Percentiles rank a stretch among this genome's conserved stretches.
Evolutionary conservation across 1,284 basidiomycete species (phyloP).

Genomic region (Sparassis latifolia): DNA sequence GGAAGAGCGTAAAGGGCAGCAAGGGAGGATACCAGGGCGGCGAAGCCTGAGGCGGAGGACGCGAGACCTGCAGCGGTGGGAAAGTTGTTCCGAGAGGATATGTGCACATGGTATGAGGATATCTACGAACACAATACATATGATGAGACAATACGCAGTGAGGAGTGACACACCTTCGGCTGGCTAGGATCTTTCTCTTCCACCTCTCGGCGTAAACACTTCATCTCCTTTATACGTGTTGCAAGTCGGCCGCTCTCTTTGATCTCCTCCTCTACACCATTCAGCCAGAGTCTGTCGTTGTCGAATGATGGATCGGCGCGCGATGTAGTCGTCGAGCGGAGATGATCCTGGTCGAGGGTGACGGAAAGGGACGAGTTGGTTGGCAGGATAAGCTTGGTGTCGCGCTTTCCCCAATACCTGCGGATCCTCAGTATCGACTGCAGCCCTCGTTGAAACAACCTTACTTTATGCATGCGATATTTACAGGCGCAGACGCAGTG

Average conservation of each 20-base stretch:
- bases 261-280: slow-evolving; percentile 88
- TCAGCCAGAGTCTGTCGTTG: slow-evolving; percentile 88
- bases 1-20: slow-evolving; percentile 83
- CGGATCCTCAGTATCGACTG: slow-evolving; percentile 8
- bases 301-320: slow-evolving; percentile 76
- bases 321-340: slow-evolving; percentile 91
- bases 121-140: slow-evolving; percentile 38
- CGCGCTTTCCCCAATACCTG: slow-evolving; percentile 98
- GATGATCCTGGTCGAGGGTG: slow-evolving; percentile 94
- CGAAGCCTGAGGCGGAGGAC: slow-evolving; percentile 95
- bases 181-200: slow-evolving; percentile 63
- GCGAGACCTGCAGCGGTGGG: slow-evolving; percentile 97
- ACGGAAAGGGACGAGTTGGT: slow-evolving; percentile 98
- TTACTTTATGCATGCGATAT: slow-evolving; percentile 95
- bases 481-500: slow-evolving; percentile 90
- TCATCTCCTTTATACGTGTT: slow-evolving; percentile 89
- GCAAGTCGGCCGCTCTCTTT: slow-evolving; percentile 74
- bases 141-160: neutral
- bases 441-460: slow-evolving; percentile 19
- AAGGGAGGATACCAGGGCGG: slow-evolving; percentile 89
- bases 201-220: slow-evolving; percentile 65
- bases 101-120: slow-evolving; percentile 72
- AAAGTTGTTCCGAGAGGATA: slow-evolving; percentile 97
- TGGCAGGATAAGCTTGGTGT: slow-evolving; percentile 91
- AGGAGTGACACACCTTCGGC: slow-evolving; percentile 54